phyloP scores from a whole-genome alignment of 1,139 yeast genomes.

The Yamadazyma songkhlaensis region DNA sequence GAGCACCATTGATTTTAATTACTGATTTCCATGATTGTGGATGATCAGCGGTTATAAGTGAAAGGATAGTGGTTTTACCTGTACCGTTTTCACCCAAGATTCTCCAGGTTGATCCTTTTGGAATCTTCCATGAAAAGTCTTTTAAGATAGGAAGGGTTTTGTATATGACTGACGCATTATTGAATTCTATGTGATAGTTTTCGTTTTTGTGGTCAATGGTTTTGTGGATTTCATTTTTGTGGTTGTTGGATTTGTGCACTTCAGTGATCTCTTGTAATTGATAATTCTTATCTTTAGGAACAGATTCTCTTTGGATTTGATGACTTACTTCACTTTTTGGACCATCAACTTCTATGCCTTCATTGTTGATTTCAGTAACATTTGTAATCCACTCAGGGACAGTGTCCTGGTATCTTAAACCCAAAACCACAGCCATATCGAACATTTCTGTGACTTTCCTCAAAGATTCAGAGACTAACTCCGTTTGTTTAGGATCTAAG shows the following conservation, averaged over 20 bases:
- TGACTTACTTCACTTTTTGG: conserved; percentile 22
- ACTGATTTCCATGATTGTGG: conserved; percentile 92
- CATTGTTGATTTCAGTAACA: conserved; percentile 56
- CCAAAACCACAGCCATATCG: conserved; percentile 51
- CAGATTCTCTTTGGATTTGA: neutral
- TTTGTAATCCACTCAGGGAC: conserved; percentile 80
- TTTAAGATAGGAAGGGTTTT: conserved; percentile 57
- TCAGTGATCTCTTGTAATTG: conserved; percentile 5
- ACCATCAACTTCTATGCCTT: conserved; percentile 55
- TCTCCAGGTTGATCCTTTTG: conserved; percentile 81
- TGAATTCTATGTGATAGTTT: conserved; percentile 51
- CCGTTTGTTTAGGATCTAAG: conserved; percentile 72
- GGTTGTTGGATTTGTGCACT: neutral
- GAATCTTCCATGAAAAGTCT: conserved; percentile 64
- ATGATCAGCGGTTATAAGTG: conserved; percentile 88
- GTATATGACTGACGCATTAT: conserved; percentile 64
- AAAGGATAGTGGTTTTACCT: conserved; percentile 85
- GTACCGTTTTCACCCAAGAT: conserved; percentile 87
- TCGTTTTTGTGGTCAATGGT: neutral
- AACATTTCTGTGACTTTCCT: conserved; percentile 23
- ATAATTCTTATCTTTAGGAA: conserved; percentile 3
- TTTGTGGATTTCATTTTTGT: too few species aligned
- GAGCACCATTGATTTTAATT: conserved; percentile 59
- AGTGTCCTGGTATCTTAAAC: conserved; percentile 71
- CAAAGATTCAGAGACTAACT: conserved; percentile 50